Conservation (phyloP, 148 eudicot genomes). For the Vaccinium corymbosum region DNA sequence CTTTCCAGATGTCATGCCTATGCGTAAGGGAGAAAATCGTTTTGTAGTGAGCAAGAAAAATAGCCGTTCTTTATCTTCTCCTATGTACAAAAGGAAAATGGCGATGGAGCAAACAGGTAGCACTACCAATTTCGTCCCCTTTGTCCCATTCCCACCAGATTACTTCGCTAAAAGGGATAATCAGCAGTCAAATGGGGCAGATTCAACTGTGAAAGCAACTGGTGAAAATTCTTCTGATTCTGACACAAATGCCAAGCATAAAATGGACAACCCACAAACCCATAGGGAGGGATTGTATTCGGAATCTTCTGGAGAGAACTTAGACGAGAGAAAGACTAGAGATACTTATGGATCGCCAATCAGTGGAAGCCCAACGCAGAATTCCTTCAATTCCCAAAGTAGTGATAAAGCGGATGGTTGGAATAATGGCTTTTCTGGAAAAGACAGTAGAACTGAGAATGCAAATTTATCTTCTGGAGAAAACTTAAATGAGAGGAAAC, state of each 20-base stretch:
- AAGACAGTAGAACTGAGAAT: neutral
- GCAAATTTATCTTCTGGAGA: neutral
- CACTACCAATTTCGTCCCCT: slow-evolving; percentile 62
- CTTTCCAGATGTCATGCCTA: slow-evolving; percentile 77
- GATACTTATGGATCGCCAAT: slow-evolving; percentile 6
- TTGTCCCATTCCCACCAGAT: slow-evolving; percentile 93
- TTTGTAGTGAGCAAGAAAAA: slow-evolving; percentile 76
- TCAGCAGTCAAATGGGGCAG: slow-evolving; percentile 21
- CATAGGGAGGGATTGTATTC: slow-evolving; percentile 9
- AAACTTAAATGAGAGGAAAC: slow-evolving; percentile 12
- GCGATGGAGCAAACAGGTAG: slow-evolving; percentile 65
- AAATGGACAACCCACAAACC: slow-evolving; percentile 22
- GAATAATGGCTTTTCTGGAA: neutral
- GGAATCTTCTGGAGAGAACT: slow-evolving; percentile 12
- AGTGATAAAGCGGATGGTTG: slow-evolving; percentile 8
- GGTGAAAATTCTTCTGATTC: slow-evolving; percentile 19
- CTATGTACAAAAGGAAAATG: slow-evolving; percentile 56
- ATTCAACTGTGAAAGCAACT: slow-evolving; percentile 15
- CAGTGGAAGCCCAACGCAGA: slow-evolving; percentile 16
- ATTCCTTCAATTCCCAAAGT: slow-evolving; percentile 13
- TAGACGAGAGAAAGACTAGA: slow-evolving; percentile 11
- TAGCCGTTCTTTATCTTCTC: slow-evolving; percentile 75
- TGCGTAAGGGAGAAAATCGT: slow-evolving; percentile 71
- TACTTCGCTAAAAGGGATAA: slow-evolving; percentile 58
- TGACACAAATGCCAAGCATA: neutral